These are phyloP conservation scores for Colletotrichum cereale DNA, from an alignment of 2,329 filamentous ascomycete genomes.

Conservation along the genomic window DNA sequence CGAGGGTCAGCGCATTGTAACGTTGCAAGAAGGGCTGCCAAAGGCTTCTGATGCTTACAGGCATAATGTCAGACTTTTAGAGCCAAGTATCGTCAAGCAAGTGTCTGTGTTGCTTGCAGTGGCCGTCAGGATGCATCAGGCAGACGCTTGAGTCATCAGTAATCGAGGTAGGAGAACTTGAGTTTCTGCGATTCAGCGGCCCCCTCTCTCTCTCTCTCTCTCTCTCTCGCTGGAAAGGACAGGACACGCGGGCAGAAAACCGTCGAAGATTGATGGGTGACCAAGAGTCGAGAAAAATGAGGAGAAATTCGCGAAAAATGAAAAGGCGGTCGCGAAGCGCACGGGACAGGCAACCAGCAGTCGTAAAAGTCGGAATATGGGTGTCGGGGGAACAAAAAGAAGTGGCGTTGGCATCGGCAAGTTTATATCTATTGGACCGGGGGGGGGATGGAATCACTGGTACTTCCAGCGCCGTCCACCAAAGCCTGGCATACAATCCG, in stretches of 20 bases:
- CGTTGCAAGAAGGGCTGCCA: not conserved
- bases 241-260: slow-evolving; percentile 5
- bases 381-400: slow-evolving; percentile 27
- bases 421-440: slow-evolving; percentile 40
- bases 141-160: slow-evolving; percentile 39
- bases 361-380: slow-evolving; percentile 16
- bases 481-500: not conserved
- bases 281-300: not conserved
- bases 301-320: slow-evolving; percentile 24
- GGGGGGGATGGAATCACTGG: slow-evolving; percentile 37
- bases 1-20: slow-evolving; percentile 19
- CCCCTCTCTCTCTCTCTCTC: no score
- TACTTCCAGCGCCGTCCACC: slow-evolving; percentile 26
- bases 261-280: not conserved
- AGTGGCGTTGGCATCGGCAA: slow-evolving; percentile 40
- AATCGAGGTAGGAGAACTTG: slow-evolving; percentile 32
- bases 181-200: slow-evolving; percentile 34
- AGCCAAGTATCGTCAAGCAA: slow-evolving; percentile 40
- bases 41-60: slow-evolving; percentile 35
- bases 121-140: slow-evolving; percentile 40
- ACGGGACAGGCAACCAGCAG: slow-evolving; percentile 13
- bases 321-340: slow-evolving; percentile 13
- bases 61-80: slow-evolving; percentile 39
- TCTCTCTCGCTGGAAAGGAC: slow-evolving; percentile 11
- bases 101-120: slow-evolving; percentile 38